Evolutionary conservation across 768 basidiomycete genomes (phyloP), one percentile per base, ranked within the genome.

Genomic region (Hygrocybe coccinea): DNA sequence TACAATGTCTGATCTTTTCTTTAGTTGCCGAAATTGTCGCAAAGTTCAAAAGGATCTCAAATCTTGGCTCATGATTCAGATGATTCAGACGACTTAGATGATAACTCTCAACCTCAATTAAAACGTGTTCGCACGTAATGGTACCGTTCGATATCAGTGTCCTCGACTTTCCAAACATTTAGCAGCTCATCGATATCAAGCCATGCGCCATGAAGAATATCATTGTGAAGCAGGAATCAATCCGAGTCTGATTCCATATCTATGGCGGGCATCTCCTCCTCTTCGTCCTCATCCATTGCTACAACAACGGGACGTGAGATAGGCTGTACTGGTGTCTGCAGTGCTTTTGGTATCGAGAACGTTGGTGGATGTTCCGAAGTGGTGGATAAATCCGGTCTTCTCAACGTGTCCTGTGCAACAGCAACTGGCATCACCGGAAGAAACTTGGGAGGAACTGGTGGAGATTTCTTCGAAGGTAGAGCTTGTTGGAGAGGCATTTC

Each of bases 161-260:
- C 39, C 15, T 44, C 15, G 25, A 8, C 33, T n/a, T n/a, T n/a
- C n/a, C n/a, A 25, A 2, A 29, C 33, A 47, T 57, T 50, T 35
- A 43, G 54, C 22, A 37, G 48, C 21, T 7, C 7, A 29, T n/a
- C n/a, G n/a, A n/a, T n/a, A n/a, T n/a, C n/a, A 50, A 5, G 10
- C 5, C 9, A 29, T n/a, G 49, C 49, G 15, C 15, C 46, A 33
- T 12, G n/a, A 29, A 29, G 29, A 29, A 29, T 29, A 8, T 29
- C 29, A 29, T 29, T 29, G 8, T 8, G 29, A 8, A 29, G 29
- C 29, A 38, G 39, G 35, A 24, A 33, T 56, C 64, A 74, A 39
- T 91, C 91, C 3, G 89, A 87, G 67, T 92, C 90, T 1, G 90
- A 91, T 38, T 78, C 83, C 74, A 90, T 73, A 65, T 91, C 80